Evolutionary conservation across 495 filamentous ascomycete genomes (phyloP).

Genomic region (Daldinia loculata): DNA sequence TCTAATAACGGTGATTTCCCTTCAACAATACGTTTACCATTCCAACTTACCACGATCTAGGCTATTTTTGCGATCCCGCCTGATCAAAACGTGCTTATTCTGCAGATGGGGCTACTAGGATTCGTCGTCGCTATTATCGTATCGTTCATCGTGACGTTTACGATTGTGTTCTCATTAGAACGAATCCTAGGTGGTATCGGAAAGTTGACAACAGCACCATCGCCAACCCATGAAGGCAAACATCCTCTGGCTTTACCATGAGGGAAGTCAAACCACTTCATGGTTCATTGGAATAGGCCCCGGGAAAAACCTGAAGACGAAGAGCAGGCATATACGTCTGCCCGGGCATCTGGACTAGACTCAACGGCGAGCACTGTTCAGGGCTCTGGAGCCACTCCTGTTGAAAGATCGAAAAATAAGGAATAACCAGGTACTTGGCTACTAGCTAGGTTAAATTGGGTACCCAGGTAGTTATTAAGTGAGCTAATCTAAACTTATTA

Average conservation of each 20-base stretch:
- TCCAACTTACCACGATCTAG: neutral
- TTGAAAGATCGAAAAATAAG: too few species aligned
- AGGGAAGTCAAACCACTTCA: neutral
- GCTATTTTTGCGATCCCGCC: neutral
- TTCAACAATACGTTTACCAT: neutral
- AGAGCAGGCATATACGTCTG: too few species aligned
- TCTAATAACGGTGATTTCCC: constrained; percentile 23
- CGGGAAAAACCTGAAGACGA: too few species aligned
- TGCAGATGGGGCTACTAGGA: constrained; percentile 12
- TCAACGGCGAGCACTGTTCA: too few species aligned
- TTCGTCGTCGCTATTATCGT: constrained; percentile 4
- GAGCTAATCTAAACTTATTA: too few species aligned
- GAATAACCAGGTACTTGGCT: too few species aligned
- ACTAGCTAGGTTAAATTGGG: too few species aligned
- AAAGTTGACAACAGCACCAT: neutral
- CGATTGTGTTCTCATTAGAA: constrained; percentile 5
- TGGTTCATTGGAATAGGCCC: neutral
- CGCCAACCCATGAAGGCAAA: neutral
- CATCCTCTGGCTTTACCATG: neutral
- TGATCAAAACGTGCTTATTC: constrained; percentile 19
- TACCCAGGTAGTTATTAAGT: too few species aligned
- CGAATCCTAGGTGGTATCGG: neutral
- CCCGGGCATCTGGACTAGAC: too few species aligned
- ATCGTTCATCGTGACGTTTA: constrained; percentile 13
- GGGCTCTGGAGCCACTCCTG: too few species aligned